phyloP scores from a whole-genome alignment of 2,329 filamentous ascomycete species.

The Penicillium sp. region DNA sequence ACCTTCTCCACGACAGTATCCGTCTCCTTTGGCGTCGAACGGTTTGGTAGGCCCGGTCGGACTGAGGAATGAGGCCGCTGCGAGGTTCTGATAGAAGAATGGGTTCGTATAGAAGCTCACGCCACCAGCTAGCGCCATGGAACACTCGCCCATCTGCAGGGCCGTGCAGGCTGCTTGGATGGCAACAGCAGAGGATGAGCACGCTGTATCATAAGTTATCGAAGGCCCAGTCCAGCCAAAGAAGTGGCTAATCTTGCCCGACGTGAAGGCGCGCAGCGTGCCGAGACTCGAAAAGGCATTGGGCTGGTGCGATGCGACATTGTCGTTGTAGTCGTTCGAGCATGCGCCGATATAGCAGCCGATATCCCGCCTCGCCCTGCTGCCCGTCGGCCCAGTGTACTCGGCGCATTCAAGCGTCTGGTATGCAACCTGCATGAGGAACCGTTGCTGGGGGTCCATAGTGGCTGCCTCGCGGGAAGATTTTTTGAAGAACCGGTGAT shows the following conservation, averaged over 20 bases:
- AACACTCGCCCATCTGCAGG: constrained; percentile 12
- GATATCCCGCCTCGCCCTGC: not conserved
- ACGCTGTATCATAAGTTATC: not conserved
- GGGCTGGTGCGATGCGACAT: not conserved
- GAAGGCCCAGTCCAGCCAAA: constrained; percentile 5
- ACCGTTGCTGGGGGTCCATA: not conserved
- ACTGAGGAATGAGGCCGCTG: constrained; percentile 12
- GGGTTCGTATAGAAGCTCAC: constrained; percentile 36
- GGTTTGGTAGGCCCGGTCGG: constrained; percentile 5
- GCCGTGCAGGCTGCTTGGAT: not conserved
- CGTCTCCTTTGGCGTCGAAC: constrained; percentile 16
- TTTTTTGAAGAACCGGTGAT: not conserved
- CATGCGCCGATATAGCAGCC: constrained; percentile 1
- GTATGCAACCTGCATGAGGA: not conserved
- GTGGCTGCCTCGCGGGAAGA: not conserved
- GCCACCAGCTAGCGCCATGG: constrained; percentile 34
- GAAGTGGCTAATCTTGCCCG: not conserved
- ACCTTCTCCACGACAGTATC: constrained; percentile 21
- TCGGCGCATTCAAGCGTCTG: not conserved
- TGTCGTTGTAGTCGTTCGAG: not conserved
- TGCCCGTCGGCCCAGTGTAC: not conserved
- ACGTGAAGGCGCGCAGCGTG: not conserved
- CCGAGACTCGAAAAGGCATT: constrained; percentile 4
- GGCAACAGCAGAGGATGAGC: not conserved
- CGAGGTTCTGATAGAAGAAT: constrained; percentile 12